Percentiles rank a stretch among this genome's conserved stretches.
Evolutionary conservation across 768 basidiomycete genomes (phyloP).

Genomic region (Dioszegia aurantiaca): DNA sequence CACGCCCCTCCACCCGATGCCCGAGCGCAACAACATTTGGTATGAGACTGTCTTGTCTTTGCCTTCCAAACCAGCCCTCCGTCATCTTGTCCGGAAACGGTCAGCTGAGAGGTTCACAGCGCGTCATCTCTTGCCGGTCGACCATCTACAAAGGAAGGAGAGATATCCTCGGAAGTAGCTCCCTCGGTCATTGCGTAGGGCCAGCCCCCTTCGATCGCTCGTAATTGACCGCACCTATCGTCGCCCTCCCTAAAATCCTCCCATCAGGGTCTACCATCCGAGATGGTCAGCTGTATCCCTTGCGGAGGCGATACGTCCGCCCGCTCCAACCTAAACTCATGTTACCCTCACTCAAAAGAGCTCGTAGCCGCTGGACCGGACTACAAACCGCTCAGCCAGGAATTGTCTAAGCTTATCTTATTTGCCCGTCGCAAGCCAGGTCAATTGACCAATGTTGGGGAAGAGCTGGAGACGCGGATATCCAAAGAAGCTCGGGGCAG

Average conservation of each 20-base stretch:
- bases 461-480: slow-evolving; percentile 48
- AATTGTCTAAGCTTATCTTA: slow-evolving; percentile 49
- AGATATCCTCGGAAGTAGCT: no score
- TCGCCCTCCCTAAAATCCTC: no score
- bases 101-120: no score
- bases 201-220: no score
- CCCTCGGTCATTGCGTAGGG: no score
- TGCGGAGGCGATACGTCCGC: slow-evolving; percentile 28
- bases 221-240: no score
- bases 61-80: no score
- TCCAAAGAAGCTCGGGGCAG: slow-evolving; percentile 54
- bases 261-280: no score
- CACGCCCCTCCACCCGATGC: no score
- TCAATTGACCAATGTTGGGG: slow-evolving; percentile 43
- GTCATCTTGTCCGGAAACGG: no score
- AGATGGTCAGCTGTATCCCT: slow-evolving; percentile 15
- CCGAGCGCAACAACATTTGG: no score
- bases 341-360: slow-evolving; percentile 76
- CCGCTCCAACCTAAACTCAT: slow-evolving; percentile 65
- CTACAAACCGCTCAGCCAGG: slow-evolving; percentile 49
- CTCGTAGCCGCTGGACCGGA: slow-evolving; percentile 69
- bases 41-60: no score
- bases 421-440: slow-evolving; percentile 46
- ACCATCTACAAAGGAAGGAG: neutral
- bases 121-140: neutral